A percentile compares a stretch with the other conserved stretches of the same genome.
Evolutionary conservation across 2,329 filamentous ascomycete species (phyloP).

Genomic region (Monosporascus sp.): DNA sequence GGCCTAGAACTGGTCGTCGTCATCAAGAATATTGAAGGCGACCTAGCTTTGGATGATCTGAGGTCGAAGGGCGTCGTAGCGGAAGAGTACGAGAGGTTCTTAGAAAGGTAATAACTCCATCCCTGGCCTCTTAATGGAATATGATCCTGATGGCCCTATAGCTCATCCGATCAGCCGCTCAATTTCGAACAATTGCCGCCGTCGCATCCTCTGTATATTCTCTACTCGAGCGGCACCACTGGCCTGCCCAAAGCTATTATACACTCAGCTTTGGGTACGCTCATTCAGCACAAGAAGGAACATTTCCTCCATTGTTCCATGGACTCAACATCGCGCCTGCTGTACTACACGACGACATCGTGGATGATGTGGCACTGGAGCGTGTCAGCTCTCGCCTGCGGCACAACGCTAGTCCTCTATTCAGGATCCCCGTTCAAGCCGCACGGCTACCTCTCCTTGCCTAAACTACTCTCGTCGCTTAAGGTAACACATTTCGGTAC

Average conservation of each 20-base stretch:
- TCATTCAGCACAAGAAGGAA: constrained; percentile 97
- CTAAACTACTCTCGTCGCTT: constrained; percentile 72
- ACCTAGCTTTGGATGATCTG: constrained; percentile 38
- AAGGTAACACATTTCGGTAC: constrained; percentile 91
- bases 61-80: constrained; percentile 33
- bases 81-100: constrained; percentile 40
- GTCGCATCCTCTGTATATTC: constrained; percentile 86
- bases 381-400: constrained; percentile 76
- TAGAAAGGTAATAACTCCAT: constrained; percentile 25
- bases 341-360: constrained; percentile 92
- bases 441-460: constrained; percentile 74
- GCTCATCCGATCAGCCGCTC: constrained; percentile 39
- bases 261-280: constrained; percentile 81
- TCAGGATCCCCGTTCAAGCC: constrained; percentile 87
- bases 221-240: constrained; percentile 91
- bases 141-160: not conserved
- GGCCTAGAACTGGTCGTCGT: constrained; percentile 67
- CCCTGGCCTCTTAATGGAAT: too few species aligned
- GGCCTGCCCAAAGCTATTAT: constrained; percentile 86
- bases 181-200: constrained; percentile 73
- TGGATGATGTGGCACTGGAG: constrained; percentile 99
- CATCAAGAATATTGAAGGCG: constrained; percentile 58
- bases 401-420: constrained; percentile 80
- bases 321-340: constrained; percentile 63
- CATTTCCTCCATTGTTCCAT: constrained; percentile 84